Base-by-base conservation (phyloP, 2,329 filamentous ascomycete species). In the Cladorrhinum sp. region DNA sequence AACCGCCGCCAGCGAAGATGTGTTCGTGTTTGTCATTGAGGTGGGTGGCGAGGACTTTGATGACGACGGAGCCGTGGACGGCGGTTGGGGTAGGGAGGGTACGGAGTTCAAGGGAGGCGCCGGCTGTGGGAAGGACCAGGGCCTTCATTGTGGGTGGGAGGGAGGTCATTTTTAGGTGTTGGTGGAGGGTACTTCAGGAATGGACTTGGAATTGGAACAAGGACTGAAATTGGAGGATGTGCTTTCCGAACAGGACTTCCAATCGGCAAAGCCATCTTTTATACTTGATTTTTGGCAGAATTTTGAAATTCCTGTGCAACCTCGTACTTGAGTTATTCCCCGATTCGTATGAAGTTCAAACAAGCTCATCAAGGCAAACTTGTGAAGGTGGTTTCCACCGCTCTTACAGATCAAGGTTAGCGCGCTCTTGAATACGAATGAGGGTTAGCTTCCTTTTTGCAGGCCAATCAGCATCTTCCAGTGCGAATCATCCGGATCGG, bases 71-170 rank as follows among this genome's bases (percentile, higher is more conserved):
- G 23, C 67, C 67, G 23, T 49, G 58, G 8, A 51, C 57, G 18
- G 59, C 55, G 1, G 57, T 24, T 1, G 67, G 67, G 16, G 55
- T 58, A 9, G 61, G 62, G 10, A 68, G 21, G 24, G 60, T 66
- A 33, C 57, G 57, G 51, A 67, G 59, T 6, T 57, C 20, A 7
- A 66, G 54, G 16, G 62, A 58, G 12, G 62, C 9, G 28, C 60
- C 59, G 42, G 54, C 18, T 2, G 42, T 30, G 3, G 59, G 57
- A 52, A 46, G 42, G 14, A 67, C 52, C 26, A 67, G 60, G 39
- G 66, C 65, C 51, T 65, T 66, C 65, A 67, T 68, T 3, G 61
- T 61, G 1, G 55, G 28, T 2, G 66, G 66, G 28, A 66, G 59
- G 24, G 54, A 49, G 16, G 42, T 12, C 54, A 57, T 57, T 30